Base-by-base conservation (phyloP, 129 eudicot genomes). In the Flaveria linearis region DNA sequence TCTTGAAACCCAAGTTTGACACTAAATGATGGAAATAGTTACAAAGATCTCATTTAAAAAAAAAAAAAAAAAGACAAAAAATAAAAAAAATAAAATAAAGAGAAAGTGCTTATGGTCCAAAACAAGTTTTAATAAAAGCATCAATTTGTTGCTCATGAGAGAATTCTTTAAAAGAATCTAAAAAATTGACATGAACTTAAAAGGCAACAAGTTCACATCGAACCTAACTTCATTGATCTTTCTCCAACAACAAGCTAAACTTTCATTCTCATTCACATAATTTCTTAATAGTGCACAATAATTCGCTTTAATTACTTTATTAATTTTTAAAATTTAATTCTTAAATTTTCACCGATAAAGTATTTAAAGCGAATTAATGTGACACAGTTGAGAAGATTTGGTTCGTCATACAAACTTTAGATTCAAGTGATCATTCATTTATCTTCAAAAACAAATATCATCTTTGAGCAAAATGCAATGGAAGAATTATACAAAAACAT, bases 51-150 rank as follows among this genome's bases (percentile, higher is more conserved):
- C 1, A 30, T 5, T 12, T 62, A 3, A 67, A 53, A 53, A 10
- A 18, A 7, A 20, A 11, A 7, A 16, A 47, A 6, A 17, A 47
- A 30, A 47, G 13, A 17, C 7, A 15, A 50, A 49, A 14, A 42
- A 17, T 4, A 9, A n/a, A n/a, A n/a, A n/a, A n/a, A n/a, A n/a
- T n/a, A 33, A 49, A 14, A 42, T 4, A 45, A 33, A 65, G 81
- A 77, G 81, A 77, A 67, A 77, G 81, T 77, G 76, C 57, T 69
- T 77, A 42, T 55, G 58, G 75, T 57, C 81, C 76, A 68, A 55
- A 77, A 46, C 69, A 41, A 67, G 70, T 77, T 77, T 68, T 42
- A 25, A 77, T 36, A 69, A 77, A 69, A 77, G 81, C 81, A 77
- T 46, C 33, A 77, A 56, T 56, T 77, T 77, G 75, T 77, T 77